Base-by-base conservation (phyloP, 805 yeast species). In the Hanseniaspora thailandica region DNA sequence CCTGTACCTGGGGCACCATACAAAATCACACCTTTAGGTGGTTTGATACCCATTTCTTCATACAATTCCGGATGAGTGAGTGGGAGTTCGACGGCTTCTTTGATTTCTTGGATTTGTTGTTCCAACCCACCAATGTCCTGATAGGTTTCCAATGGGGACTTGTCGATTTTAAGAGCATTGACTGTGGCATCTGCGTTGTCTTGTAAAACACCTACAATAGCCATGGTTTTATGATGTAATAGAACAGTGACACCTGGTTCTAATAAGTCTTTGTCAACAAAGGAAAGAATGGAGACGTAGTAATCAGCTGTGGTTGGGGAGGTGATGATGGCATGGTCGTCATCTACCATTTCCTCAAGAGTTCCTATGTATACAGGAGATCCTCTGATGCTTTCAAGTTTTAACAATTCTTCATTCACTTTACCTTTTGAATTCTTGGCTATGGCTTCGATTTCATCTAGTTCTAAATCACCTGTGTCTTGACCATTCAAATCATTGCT, bases 1-100 rank as follows among this genome's bases (percentile, higher is more conserved):
- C 97, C 97, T 3, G 97, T 90, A 69, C 97, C 97, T 34, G 97
- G 97, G 0, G 97, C 94, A 63, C 97, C 97, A 66, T 90, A 90
- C 55, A 90, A 74, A 61, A 90, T 89, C 50, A 90, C 97, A 71
- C 97, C 97, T 71, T 90, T 90, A 51, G 97, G 97, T 12, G 97
- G 97, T 64, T 89, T 88, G 63, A 90, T 90, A 62, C 97, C 97
- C 97, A 90, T 89, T 69, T 89, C 97, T 71, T 93, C 96, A 69
- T 89, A 90, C 61, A 90, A 73, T 68, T 90, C 97, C 0, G 97
- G 97, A 69, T 90, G 97, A 13, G 96, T 88, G 58, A 89, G 75
- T 12, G 97, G 97, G 62, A 90, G 76, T 69, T 90, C 97, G 15
- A 90, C 97, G 7, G 96, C 86, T 69, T 90, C 97, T 71, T 93